Conservation (phyloP, 148 eudicot species). For the Tetragonia tetragonoides region DNA sequence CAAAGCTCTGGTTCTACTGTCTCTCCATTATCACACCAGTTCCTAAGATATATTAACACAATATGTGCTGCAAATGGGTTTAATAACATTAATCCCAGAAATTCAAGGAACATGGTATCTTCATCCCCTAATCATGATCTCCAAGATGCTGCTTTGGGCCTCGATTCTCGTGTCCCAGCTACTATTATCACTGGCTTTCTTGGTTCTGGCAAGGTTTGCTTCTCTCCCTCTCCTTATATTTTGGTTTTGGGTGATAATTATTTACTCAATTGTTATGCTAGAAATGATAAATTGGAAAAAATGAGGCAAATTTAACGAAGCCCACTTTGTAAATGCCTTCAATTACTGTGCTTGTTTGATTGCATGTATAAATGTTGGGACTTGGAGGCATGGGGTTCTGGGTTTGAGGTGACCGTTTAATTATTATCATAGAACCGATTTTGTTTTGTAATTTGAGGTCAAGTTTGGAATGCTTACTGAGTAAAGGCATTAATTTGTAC, state of each 20-base stretch:
- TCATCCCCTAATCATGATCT: constrained; percentile 37
- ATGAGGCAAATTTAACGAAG: not conserved
- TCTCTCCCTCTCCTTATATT: not conserved
- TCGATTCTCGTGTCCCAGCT: constrained; percentile 75
- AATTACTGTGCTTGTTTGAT: not conserved
- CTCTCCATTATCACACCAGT: constrained; percentile 6
- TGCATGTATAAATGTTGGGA: not conserved
- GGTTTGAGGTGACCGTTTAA: not conserved
- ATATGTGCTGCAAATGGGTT: constrained; percentile 6
- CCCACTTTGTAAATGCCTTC: not conserved
- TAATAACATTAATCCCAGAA: not conserved
- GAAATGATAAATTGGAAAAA: not conserved
- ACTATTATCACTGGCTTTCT: constrained; percentile 91
- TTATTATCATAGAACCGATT: no score
- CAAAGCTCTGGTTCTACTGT: not conserved
- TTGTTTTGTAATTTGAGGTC: not conserved
- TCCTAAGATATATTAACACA: constrained; percentile 27
- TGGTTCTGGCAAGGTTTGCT: constrained; percentile 85
- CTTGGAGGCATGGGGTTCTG: not conserved
- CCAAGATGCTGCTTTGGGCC: constrained; percentile 36
- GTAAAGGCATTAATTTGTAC: not conserved
- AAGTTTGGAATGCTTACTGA: not conserved
- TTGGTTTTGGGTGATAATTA: not conserved
- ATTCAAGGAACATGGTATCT: constrained; percentile 34
- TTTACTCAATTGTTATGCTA: not conserved